Evolutionary conservation across 129 eudicot species (phyloP).

Genomic region (Chrysanthemum seticuspe): DNA sequence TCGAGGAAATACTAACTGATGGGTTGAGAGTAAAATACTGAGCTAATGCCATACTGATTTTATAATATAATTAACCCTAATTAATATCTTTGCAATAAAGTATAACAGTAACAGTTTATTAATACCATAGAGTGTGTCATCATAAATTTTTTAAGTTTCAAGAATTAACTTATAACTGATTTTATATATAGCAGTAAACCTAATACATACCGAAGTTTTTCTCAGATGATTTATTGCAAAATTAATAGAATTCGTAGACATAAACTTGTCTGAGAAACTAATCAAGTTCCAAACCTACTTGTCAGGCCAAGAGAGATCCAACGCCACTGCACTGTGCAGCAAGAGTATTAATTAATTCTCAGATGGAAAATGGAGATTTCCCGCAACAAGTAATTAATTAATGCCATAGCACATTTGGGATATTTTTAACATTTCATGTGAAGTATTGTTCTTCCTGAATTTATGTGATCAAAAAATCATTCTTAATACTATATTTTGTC

Average conservation of each 20-base stretch:
- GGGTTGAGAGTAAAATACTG: too few species aligned
- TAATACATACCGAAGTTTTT: too few species aligned
- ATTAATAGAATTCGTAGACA: not conserved
- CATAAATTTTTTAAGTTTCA: too few species aligned
- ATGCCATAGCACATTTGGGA: constrained; percentile 1
- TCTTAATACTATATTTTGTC: too few species aligned
- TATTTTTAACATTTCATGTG: not conserved
- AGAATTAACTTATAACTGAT: too few species aligned
- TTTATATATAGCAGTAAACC: too few species aligned
- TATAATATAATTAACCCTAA: not conserved
- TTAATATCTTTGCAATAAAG: not conserved
- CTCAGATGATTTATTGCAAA: not conserved
- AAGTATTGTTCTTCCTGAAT: not conserved
- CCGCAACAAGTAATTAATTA: constrained; percentile 49
- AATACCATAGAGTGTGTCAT: too few species aligned
- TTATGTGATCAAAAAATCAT: not conserved
- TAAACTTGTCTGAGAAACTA: not conserved
- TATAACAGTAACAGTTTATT: not conserved
- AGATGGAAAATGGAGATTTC: constrained; percentile 70
- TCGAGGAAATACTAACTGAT: too few species aligned
- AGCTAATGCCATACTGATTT: too few species aligned
- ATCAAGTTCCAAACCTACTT: constrained; percentile 1
- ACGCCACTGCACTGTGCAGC: constrained; percentile 74
- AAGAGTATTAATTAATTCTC: constrained; percentile 54
- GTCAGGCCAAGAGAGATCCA: constrained; percentile 72